A percentile compares a stretch with the other conserved stretches of the same genome.
Evolutionary conservation across 2,329 filamentous ascomycete species (phyloP).

Genomic region (Dryadomyces quercivorus): DNA sequence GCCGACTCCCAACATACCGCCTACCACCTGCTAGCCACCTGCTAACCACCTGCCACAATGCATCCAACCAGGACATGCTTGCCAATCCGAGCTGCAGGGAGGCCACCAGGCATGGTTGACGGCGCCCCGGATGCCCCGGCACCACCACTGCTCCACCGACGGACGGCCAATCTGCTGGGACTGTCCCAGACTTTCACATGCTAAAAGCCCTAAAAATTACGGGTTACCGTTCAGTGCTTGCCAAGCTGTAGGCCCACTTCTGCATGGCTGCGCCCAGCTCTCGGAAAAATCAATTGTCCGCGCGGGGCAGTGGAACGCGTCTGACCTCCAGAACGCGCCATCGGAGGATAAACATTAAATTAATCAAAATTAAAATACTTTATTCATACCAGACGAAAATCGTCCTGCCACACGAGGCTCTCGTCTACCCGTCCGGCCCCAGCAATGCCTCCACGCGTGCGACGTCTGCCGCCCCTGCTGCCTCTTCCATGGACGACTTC

Average conservation of each 20-base stretch:
- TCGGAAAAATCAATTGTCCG: too few species aligned
- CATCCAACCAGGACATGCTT: too few species aligned
- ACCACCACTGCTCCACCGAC: not conserved
- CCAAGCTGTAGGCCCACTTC: too few species aligned
- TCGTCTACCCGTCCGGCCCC: not conserved
- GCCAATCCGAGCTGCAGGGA: not conserved
- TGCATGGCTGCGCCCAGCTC: too few species aligned
- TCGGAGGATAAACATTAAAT: not conserved
- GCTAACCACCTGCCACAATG: too few species aligned
- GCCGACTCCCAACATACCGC: too few species aligned
- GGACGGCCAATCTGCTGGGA: not conserved
- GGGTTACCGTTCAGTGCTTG: too few species aligned
- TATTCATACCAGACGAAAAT: not conserved
- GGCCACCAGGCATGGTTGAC: not conserved
- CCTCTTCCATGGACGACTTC: slow-evolving; percentile 39
- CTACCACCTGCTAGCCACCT: too few species aligned
- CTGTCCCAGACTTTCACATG: not conserved
- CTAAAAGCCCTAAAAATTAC: not conserved
- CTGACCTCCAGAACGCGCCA: not conserved
- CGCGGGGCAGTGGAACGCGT: too few species aligned
- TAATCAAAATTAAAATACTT: not conserved
- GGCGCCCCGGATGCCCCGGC: not conserved
- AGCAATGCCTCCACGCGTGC: not conserved
- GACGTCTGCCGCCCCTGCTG: not conserved
- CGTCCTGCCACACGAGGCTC: not conserved